phyloP scores from a whole-genome alignment of 2,329 filamentous ascomycete genomes.

The Pleomassaria siparia region DNA sequence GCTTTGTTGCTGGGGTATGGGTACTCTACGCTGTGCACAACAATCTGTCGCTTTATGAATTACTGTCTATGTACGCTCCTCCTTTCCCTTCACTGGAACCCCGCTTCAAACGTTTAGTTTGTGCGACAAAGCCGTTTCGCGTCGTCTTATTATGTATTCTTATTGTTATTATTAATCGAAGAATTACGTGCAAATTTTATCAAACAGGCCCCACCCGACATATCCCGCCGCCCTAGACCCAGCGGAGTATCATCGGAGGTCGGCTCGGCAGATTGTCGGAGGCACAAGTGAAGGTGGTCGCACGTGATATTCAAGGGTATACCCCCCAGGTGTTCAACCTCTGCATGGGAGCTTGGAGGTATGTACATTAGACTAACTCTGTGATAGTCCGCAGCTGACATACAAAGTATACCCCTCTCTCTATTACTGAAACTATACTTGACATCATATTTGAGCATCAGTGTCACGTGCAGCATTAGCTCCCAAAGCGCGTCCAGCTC shows the following conservation, averaged over 20 bases:
- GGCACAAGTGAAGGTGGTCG: background rate
- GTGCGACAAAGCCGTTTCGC: too few relatives aligned
- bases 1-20: background rate
- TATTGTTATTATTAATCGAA: background rate
- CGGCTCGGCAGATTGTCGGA: too few relatives aligned
- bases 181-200: background rate
- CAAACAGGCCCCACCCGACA: background rate
- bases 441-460: background rate
- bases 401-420: too few relatives aligned
- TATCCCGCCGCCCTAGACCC: background rate
- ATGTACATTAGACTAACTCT: too few relatives aligned
- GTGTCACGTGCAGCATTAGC: background rate
- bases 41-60: background rate
- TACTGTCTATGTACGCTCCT: too few relatives aligned
- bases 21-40: background rate
- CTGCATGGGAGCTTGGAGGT: too few relatives aligned
- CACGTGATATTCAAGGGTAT: too few relatives aligned
- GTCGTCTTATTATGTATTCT: too few relatives aligned
- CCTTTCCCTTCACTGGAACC: background rate
- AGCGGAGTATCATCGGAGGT: background rate
- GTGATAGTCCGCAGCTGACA: too few relatives aligned
- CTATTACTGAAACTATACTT: too few relatives aligned
- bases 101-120: too few relatives aligned
- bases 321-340: too few relatives aligned
- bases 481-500: slow-evolving; percentile 2